Base-by-base conservation (phyloP, 805 yeast species). In the Ogataea philodendri region DNA sequence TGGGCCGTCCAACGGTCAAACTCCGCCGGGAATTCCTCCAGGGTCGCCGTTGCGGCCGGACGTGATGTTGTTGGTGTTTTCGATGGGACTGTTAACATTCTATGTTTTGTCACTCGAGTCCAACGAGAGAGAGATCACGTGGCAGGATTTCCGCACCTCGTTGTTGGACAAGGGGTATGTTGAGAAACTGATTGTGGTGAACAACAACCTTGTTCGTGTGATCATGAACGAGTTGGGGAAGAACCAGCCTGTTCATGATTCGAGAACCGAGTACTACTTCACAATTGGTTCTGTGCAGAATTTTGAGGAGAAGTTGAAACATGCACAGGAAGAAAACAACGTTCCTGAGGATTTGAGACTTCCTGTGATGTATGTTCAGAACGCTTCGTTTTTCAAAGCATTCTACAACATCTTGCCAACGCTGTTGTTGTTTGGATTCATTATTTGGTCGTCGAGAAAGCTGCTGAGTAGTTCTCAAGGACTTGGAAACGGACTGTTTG, bases 261-360 rank as follows among this genome's bases (percentile, higher is more conserved):
- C 57, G 5, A 49, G 36, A 15, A 53, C 48, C 22, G 55, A 51
- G 24, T 65, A 66, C 46, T 69, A 61, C 32, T 89, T 89, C 65
- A 82, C 95, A 9, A 86, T 89, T 51, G 96, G 97, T 4, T 84
- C 95, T 0, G 79, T 87, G 5, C 89, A 84, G 46, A 69, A 76
- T 15, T 85, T 89, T 53, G 97, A 89, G 62, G 85, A 84, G 36
- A 88, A 85, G 51, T 68, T 89, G 69, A 81, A 76, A 40, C 70
- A 69, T 27, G 71, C 81, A 9, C 95, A 88, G 62, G 83, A 82
- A 48, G 70, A 70, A 32, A 68, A 83, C 45, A 73, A 77, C 10
- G 79, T 86, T 37, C 79, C 89, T 0, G 63, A 77, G 17, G 72
- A 70, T 9, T 85, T 81, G 52, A 70, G 95, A 46, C 68, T 88